phyloP scores from a whole-genome alignment of 2,329 filamentous ascomycete species.

The Aspergillus pseudonomiae region DNA sequence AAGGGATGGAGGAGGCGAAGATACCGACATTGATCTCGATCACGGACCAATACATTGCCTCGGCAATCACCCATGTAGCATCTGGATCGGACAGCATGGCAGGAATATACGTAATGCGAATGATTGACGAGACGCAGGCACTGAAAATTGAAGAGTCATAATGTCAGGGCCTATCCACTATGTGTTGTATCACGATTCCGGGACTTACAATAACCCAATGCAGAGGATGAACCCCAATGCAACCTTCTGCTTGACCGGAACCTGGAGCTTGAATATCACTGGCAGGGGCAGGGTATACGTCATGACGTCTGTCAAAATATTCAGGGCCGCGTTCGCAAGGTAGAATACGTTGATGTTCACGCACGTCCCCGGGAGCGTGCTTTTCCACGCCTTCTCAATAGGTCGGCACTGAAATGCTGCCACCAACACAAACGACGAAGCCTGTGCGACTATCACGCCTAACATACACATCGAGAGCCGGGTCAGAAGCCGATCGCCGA shows the following conservation, averaged over 20 bases:
- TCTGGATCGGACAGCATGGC: conserved; percentile 44
- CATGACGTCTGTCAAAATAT: conserved; percentile 62
- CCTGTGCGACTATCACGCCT: conserved; percentile 44
- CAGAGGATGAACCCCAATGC: conserved; percentile 54
- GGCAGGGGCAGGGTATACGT: conserved; percentile 57
- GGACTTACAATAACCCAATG: conserved; percentile 51
- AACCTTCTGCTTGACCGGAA: conserved; percentile 52
- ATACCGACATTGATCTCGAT: conserved; percentile 49
- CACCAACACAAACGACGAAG: conserved; percentile 45
- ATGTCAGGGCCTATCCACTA: neutral
- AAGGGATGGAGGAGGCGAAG: conserved; percentile 47
- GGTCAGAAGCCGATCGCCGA: conserved; percentile 44
- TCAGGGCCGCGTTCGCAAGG: conserved; percentile 59
- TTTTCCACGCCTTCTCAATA: conserved; percentile 44
- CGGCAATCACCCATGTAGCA: conserved; percentile 40
- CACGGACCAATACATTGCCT: conserved; percentile 51
- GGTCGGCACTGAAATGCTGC: conserved; percentile 51
- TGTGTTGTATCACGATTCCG: neutral
- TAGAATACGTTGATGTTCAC: conserved; percentile 55
- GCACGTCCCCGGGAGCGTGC: conserved; percentile 42
- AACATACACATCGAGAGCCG: conserved; percentile 44
- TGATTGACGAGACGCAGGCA: conserved; percentile 51
- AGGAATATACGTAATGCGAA: conserved; percentile 51
- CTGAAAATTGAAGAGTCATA: conserved; percentile 23
- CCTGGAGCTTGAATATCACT: conserved; percentile 49